A percentile compares a stretch with the other conserved stretches of the same genome.
phyloP scores from a whole-genome alignment of 1,139 yeast genomes.

The Debaryomyces fabryi region DNA sequence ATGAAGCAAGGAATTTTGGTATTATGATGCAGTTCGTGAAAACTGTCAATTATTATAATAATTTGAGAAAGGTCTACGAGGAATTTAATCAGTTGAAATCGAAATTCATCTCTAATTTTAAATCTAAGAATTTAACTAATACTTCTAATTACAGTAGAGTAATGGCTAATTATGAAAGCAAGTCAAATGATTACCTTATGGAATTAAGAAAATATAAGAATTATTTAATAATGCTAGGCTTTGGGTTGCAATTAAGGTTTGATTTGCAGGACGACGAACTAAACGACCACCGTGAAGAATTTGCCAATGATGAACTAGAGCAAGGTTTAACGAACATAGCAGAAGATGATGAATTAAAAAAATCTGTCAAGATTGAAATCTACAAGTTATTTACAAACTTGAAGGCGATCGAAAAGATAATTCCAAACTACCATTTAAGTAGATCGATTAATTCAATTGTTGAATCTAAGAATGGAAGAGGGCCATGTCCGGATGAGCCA shows the following conservation, averaged over 20 bases:
- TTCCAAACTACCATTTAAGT: constrained; percentile 41
- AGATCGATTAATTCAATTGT: constrained; percentile 21
- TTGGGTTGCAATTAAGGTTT: constrained; percentile 51
- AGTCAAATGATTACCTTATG: constrained; percentile 43
- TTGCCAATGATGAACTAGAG: not conserved
- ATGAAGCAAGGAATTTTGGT: constrained; percentile 30
- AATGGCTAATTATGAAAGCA: constrained; percentile 41
- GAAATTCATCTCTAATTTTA: constrained; percentile 34
- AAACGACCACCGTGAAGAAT: constrained; percentile 12
- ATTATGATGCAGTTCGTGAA: constrained; percentile 52
- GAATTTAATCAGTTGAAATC: constrained; percentile 37
- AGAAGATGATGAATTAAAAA: constrained; percentile 38
- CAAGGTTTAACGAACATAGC: constrained; percentile 5
- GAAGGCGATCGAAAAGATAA: constrained; percentile 40
- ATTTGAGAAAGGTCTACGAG: constrained; percentile 40
- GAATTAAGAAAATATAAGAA: constrained; percentile 50
- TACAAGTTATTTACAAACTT: constrained; percentile 37
- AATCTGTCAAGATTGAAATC: constrained; percentile 41
- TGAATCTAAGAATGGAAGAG: not conserved
- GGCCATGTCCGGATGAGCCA: constrained; percentile 11
- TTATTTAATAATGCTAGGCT: constrained; percentile 49
- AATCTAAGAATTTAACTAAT: constrained; percentile 25
- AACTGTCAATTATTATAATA: constrained; percentile 47
- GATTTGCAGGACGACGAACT: constrained; percentile 35
- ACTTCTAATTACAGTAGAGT: constrained; percentile 41